These are phyloP conservation scores for Penicillium dipodomyicola DNA, from an alignment of 495 filamentous ascomycete genomes.

Conservation along the genomic window DNA sequence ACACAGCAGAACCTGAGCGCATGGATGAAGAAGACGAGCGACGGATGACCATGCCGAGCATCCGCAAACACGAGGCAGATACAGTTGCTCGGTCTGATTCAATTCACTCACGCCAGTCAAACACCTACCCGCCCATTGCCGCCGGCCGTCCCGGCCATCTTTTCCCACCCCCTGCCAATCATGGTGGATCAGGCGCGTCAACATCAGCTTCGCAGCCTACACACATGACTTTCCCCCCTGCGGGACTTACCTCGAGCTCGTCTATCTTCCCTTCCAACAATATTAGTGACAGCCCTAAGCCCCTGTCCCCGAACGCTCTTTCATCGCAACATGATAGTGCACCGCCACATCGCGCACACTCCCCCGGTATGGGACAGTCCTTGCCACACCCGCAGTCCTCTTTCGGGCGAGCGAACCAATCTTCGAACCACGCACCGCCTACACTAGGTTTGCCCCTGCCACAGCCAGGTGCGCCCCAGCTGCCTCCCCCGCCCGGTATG, in stretches of 20 bases:
- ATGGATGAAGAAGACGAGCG: conserved; percentile 66
- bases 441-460: conserved; percentile 38
- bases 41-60: conserved; percentile 64
- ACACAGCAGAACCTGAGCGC: conserved; percentile 53
- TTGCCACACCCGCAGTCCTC: conserved; percentile 60
- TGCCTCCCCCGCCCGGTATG: conserved; percentile 53
- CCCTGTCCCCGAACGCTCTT: conserved; percentile 71
- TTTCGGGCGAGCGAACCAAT: conserved; percentile 51
- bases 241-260: conserved; percentile 40
- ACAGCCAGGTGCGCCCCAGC: conserved; percentile 45
- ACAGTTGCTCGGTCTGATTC: conserved; percentile 44
- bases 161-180: conserved; percentile 57
- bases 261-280: conserved; percentile 67
- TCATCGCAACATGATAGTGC: conserved; percentile 58
- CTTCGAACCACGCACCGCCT: conserved; percentile 29
- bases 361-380: conserved; percentile 66
- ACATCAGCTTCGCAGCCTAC: conserved; percentile 53
- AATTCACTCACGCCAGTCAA: conserved; percentile 59
- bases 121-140: conserved; percentile 75
- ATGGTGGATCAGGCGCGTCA: conserved; percentile 48
- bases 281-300: conserved; percentile 85
- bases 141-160: conserved; percentile 46
- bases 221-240: conserved; percentile 47
- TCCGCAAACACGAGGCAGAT: conserved; percentile 64
- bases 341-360: conserved; percentile 57